Percentiles rank a stretch among this genome's conserved stretches.
These are phyloP conservation scores for Blastocladiella britannica DNA, from an alignment of 192 early-diverging fungal genomes.

Conservation along the genomic window DNA sequence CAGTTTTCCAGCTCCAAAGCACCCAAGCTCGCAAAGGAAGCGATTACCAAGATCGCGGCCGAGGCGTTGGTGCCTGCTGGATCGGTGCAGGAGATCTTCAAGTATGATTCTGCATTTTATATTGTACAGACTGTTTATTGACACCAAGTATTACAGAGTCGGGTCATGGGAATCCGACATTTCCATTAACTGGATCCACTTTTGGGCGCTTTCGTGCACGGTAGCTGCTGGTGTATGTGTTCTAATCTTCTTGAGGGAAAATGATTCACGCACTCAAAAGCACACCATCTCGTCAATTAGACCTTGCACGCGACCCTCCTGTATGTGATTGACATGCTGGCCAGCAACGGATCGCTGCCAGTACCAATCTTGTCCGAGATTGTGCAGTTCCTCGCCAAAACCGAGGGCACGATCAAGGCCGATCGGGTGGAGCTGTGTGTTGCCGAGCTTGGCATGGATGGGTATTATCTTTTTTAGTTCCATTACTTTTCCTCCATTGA, in stretches of 20 bases:
- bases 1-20: background rate
- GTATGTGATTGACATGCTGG: slow-evolving; percentile 8
- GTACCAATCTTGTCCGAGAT: slow-evolving; percentile 8
- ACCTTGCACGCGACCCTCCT: slow-evolving; percentile 17
- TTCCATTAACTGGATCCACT: slow-evolving; percentile 19
- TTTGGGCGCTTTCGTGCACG: slow-evolving; percentile 20
- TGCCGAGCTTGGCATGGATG: too few relatives aligned
- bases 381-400: slow-evolving; percentile 12
- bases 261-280: background rate
- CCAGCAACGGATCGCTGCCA: slow-evolving; percentile 13
- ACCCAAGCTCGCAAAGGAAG: background rate
- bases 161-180: slow-evolving; percentile 17
- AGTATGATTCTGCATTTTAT: background rate
- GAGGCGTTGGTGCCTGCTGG: slow-evolving; percentile 5
- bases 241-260: background rate
- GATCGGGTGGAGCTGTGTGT: background rate
- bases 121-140: background rate
- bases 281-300: slow-evolving; percentile 1
- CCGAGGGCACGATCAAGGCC: slow-evolving; percentile 7
- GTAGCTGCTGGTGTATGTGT: slow-evolving; percentile 16
- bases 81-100: background rate
- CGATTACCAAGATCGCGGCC: background rate
- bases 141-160: slow-evolving; percentile 6
- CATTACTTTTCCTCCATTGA: too few relatives aligned
- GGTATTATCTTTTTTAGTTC: too few relatives aligned